Evolutionary conservation across 2,329 filamentous ascomycete species (phyloP).

Genomic region (Dendryphion nanum): DNA sequence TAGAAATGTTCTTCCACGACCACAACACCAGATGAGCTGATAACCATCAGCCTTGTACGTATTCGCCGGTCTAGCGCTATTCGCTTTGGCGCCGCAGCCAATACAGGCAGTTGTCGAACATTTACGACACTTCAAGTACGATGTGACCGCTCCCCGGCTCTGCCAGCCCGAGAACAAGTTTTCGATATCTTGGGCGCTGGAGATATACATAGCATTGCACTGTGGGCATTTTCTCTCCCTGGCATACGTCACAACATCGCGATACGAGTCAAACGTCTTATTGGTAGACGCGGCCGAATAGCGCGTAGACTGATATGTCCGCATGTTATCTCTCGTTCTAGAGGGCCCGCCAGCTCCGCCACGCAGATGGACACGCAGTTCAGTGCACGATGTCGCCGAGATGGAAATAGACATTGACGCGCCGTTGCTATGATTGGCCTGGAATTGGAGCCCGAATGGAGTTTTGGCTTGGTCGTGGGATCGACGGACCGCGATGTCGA

Average conservation of each 20-base stretch:
- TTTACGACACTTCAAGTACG: slow-evolving; percentile 13
- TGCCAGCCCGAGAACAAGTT: background rate
- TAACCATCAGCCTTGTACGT: slow-evolving; percentile 3
- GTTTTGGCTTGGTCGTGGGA: too few relatives aligned
- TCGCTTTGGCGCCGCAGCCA: slow-evolving; percentile 11
- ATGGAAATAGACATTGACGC: too few relatives aligned
- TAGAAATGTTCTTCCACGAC: slow-evolving; percentile 27
- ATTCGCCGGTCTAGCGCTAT: background rate
- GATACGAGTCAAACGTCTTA: background rate
- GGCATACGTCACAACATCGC: background rate
- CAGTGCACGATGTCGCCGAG: too few relatives aligned
- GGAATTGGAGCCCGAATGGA: too few relatives aligned
- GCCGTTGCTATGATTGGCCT: too few relatives aligned
- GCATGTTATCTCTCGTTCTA: too few relatives aligned
- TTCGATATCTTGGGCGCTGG: background rate
- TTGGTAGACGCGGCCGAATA: background rate
- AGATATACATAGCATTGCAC: background rate
- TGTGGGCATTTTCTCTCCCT: background rate
- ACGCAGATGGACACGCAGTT: too few relatives aligned
- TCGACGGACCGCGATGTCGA: too few relatives aligned
- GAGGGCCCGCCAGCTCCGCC: too few relatives aligned
- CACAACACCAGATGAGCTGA: slow-evolving; percentile 36
- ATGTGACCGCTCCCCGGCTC: background rate
- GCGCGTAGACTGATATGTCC: too few relatives aligned
- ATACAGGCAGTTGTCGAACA: slow-evolving; percentile 18